Evolutionary conservation across 148 eudicot genomes (phyloP).

Genomic region (Nyssa sinensis): DNA sequence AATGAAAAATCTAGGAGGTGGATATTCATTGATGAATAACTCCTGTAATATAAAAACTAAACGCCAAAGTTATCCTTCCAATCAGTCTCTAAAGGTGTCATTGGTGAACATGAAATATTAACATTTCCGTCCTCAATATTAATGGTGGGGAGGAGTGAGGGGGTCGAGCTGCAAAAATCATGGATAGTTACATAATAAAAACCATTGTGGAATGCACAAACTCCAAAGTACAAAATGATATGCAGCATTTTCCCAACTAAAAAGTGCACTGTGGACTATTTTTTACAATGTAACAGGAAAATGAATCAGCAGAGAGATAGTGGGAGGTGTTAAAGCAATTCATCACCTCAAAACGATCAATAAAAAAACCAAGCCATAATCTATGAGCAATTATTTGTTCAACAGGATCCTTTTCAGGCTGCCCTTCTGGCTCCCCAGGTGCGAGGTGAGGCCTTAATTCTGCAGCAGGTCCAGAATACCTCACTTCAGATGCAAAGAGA

Average conservation of each 20-base stretch:
- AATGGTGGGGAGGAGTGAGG: neutral
- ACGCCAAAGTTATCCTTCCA: neutral
- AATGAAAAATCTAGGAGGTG: no score
- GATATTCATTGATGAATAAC: no score
- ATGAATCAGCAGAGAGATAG: neutral
- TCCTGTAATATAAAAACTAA: neutral
- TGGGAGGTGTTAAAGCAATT: slow-evolving; percentile 7
- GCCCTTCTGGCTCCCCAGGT: slow-evolving; percentile 88
- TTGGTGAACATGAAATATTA: neutral
- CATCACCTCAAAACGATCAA: slow-evolving; percentile 92
- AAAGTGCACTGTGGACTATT: neutral
- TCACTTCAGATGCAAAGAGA: slow-evolving; percentile 85
- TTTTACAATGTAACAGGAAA: neutral
- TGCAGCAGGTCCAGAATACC: slow-evolving; percentile 85
- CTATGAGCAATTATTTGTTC: slow-evolving; percentile 97
- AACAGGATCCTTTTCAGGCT: slow-evolving; percentile 85
- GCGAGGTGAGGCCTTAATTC: slow-evolving; percentile 89
- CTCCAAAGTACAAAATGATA: neutral
- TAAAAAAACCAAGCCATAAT: slow-evolving; percentile 94
- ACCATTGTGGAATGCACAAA: neutral
- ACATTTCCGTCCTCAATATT: neutral
- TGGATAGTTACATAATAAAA: neutral
- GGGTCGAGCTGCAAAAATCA: neutral
- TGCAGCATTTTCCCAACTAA: neutral
- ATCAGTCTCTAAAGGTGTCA: neutral